Percentiles rank a stretch among this genome's conserved stretches.
Conservation (phyloP, 1,284 basidiomycete genomes). For the Sporisorium exsertum region DNA sequence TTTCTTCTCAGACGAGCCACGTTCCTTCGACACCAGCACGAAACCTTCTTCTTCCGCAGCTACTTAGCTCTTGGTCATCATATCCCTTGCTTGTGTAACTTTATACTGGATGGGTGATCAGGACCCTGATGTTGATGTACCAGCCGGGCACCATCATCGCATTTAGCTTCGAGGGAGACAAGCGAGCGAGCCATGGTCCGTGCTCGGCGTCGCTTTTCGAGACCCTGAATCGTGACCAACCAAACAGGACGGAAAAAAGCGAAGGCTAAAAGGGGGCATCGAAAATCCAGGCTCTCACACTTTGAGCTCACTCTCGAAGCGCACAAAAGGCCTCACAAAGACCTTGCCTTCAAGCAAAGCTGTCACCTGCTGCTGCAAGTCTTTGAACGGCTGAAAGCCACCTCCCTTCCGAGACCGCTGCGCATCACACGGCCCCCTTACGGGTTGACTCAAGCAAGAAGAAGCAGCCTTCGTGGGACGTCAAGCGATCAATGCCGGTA, state of each 20-base stretch:
- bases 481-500: neutral
- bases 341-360: neutral
- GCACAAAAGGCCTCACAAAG: neutral
- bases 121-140: conserved; percentile 3
- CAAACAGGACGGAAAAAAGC: neutral
- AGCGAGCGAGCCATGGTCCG: conserved; percentile 6
- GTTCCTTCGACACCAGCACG: neutral
- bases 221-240: conserved; percentile 3
- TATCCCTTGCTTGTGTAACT: no score
- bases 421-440: neutral
- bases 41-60: no score
- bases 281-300: neutral
- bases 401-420: neutral
- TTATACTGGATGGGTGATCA: neutral
- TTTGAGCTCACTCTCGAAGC: neutral
- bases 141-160: neutral
- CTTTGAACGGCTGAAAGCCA: neutral
- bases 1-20: neutral
- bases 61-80: no score
- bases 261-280: neutral
- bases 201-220: neutral
- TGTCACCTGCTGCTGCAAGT: no score
- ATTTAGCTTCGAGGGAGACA: neutral
- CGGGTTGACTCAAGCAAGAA: no score
- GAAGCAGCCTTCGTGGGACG: neutral